Percentiles rank a stretch among this genome's conserved stretches.
Evolutionary conservation across 2,329 filamentous ascomycete genomes (phyloP).

Genomic region (Epichloe bromicola): DNA sequence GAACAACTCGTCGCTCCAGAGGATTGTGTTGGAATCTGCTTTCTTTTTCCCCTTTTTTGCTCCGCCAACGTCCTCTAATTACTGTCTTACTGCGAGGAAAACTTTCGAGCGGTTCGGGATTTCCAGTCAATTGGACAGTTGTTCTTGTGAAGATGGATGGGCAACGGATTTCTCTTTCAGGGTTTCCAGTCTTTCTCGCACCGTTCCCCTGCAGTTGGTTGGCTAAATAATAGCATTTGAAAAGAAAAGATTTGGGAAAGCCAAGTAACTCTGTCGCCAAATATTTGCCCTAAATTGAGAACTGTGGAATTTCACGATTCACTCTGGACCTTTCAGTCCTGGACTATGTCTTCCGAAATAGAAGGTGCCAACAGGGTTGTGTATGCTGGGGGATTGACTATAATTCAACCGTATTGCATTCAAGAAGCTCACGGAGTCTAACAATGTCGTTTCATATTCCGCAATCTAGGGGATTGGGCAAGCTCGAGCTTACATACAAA

Average conservation of each 20-base stretch:
- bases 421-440: no score
- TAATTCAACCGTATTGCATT: no score
- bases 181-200: neutral
- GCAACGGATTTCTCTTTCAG: neutral
- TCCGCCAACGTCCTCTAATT: neutral
- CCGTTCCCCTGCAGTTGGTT: neutral
- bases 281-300: neutral
- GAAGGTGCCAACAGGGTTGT: no score
- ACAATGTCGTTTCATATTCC: no score
- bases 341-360: no score
- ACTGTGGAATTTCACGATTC: no score
- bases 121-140: conserved; percentile 12
- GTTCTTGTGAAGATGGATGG: conserved; percentile 1
- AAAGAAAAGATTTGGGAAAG: neutral
- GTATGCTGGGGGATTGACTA: no score
- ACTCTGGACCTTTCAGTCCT: no score
- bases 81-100: conserved; percentile 8
- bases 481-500: no score
- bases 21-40: conserved; percentile 9
- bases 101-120: conserved; percentile 18
- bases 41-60: conserved; percentile 11
- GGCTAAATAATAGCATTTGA: neutral
- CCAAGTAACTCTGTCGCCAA: neutral
- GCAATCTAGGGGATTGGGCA: no score
- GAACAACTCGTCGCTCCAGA: conserved; percentile 3